Evolutionary conservation across 2,329 filamentous ascomycete species (phyloP).

Genomic region (Bipolaris oryzae): DNA sequence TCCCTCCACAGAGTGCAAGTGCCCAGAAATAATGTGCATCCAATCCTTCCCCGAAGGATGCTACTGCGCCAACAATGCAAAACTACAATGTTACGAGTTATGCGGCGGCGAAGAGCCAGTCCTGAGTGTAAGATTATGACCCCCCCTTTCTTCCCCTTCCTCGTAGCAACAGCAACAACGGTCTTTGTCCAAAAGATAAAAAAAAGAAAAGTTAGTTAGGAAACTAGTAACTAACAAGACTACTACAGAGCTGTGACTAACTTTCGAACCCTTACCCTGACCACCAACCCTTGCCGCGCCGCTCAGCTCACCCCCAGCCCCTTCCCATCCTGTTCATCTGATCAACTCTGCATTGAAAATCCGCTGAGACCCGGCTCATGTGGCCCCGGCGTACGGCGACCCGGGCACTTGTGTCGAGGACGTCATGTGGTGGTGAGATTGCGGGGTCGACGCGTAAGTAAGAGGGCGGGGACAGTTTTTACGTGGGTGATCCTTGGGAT

Average conservation of each 20-base stretch:
- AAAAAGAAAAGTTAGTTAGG: no score
- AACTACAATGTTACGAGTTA: slow-evolving; percentile 22
- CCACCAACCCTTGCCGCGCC: neutral
- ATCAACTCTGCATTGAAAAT: slow-evolving; percentile 40
- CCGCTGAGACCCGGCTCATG: slow-evolving; percentile 41
- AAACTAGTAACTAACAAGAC: neutral
- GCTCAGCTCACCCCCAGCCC: slow-evolving; percentile 27
- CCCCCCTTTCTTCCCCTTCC: no score
- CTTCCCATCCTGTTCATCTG: slow-evolving; percentile 14
- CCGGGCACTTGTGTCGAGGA: slow-evolving; percentile 45
- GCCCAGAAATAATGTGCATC: slow-evolving; percentile 27
- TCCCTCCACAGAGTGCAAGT: slow-evolving; percentile 26
- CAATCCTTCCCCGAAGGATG: slow-evolving; percentile 38
- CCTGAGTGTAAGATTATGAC: slow-evolving; percentile 9
- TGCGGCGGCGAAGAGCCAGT: slow-evolving; percentile 34
- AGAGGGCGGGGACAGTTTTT: slow-evolving; percentile 39
- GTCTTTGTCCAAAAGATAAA: no score
- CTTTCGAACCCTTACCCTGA: neutral
- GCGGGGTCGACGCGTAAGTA: slow-evolving; percentile 42
- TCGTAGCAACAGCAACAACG: neutral
- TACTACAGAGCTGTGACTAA: slow-evolving; percentile 6
- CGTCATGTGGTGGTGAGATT: slow-evolving; percentile 52
- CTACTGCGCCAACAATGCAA: slow-evolving; percentile 35
- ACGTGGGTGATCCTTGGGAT: slow-evolving; percentile 53
- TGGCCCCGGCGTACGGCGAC: slow-evolving; percentile 42